Evolutionary conservation across 2,329 filamentous ascomycete species (phyloP), one percentile per base, ranked within the genome.

Genomic region (Phaeoacremonium minimum): DNA sequence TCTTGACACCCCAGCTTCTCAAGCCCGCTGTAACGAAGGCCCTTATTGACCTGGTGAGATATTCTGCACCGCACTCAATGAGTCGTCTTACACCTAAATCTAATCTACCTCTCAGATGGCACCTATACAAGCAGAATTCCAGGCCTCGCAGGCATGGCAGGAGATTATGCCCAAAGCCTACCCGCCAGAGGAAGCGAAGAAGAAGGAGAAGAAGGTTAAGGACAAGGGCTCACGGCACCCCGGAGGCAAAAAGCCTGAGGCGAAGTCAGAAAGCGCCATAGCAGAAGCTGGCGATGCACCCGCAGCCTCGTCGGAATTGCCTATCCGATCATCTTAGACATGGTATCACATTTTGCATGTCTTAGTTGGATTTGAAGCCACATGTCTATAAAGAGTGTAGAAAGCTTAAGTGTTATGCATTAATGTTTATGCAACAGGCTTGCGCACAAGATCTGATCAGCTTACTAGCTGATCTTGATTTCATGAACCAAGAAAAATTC

Each of bases 1-100:
- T 85, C 45, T 75, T 95, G 43, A 88, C 85, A 2, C 93, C 93
- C 0, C 90, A 96, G 67, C 66, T 85, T 11, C 71, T 97, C 35
- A 97, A 98, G 69, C 75, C 83, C n/a, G 88, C 87, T 9, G 80
- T 94, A 6, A 76, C 85, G 5, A 73, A 79, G 35, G 87, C 80
- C 8, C 73, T 98, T 15, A 80, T 79, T 47, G 71, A 75, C 28
- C 74, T 97, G 11, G 22, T 26, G n/a, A 26, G 22, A 9, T n/a
- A n/a, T n/a, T n/a, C n/a, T n/a, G n/a, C n/a, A n/a, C n/a, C n/a
- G n/a, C n/a, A n/a, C n/a, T n/a, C n/a, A n/a, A n/a, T n/a, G n/a
- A n/a, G n/a, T n/a, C n/a, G n/a, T n/a, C n/a, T n/a, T n/a, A n/a
- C n/a, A n/a, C n/a, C n/a, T n/a, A n/a, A n/a, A n/a, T n/a, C n/a